Evolutionary conservation across 2,329 filamentous ascomycete genomes (phyloP), one percentile per base, ranked within the genome.

Genomic region (Fusarium globosum): DNA sequence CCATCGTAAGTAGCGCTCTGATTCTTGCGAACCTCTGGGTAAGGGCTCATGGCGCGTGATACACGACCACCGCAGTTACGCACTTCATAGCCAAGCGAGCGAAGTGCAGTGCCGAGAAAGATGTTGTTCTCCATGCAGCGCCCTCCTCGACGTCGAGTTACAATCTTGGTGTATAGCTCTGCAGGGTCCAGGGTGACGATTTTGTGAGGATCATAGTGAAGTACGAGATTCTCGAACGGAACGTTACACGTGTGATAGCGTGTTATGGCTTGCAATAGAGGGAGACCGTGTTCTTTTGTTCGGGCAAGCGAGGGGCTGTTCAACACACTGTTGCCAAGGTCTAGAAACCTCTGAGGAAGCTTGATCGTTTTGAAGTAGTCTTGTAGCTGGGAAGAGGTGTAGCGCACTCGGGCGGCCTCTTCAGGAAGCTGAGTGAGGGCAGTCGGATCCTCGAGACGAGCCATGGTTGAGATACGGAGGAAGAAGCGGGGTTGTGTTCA

Each of bases 191-290:
- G 23, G 1, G 48, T 55, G 20, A 61, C 35, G 6, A 41, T 43
- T 20, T 61, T 61, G 20, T 61, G 48, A 6, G 39, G 38, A 26
- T 51, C 52, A 39, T 61, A 61, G 28, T 61, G 59, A 26, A 61
- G 49, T 5, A 43, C 59, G 2, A 61, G 38, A 20, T 55, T 61
- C 14, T 61, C 59, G 9, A 61, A 61, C 4, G 59, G 59, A 7
- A 61, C 23, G 15, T 61, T 61, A 28, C 57, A 61, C 7, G 57
- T 28, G 7, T 61, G 57, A 39, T 53, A 53, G 5, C 57, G 45
- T 4, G 28, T 35, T 18, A 61, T 61, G 4, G 57, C 57, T 7
- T 35, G 14, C 7, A 61, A 14, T 2, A 61, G 28, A 12, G 45
- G 36, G 8, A 61, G 28, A 2, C 57, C 57, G n/a, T 61, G 28